Conservation (phyloP, 176 grass and related monocot genomes). For the Rhynchospora pubera region DNA sequence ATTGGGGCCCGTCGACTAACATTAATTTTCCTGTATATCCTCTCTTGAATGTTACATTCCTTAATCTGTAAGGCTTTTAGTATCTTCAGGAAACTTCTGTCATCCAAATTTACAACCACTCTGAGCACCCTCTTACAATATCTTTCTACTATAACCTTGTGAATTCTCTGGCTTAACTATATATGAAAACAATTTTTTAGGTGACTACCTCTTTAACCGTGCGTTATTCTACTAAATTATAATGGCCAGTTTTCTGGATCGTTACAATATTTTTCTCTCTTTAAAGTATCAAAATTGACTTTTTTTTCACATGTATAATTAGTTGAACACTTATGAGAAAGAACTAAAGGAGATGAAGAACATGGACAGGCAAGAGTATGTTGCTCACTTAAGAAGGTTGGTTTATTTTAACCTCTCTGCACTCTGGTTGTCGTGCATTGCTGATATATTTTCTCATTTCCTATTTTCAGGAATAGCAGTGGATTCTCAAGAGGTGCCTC, state of each 20-base stretch:
- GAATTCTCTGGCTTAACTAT: background rate
- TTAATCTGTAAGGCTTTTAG: background rate
- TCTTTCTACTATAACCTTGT: background rate
- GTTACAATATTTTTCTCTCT: background rate
- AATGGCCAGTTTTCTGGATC: background rate
- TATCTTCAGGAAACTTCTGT: background rate
- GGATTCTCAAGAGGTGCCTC: slow-evolving; percentile 97
- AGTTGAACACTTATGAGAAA: slow-evolving; percentile 66
- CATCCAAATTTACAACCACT: background rate
- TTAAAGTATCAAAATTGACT: background rate
- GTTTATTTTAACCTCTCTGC: background rate
- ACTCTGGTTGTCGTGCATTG: background rate
- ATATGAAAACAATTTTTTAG: background rate
- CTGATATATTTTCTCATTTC: background rate
- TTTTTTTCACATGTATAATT: slow-evolving; percentile 6
- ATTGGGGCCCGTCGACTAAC: slow-evolving; percentile 80
- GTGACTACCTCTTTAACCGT: background rate
- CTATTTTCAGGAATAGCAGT: slow-evolving; percentile 74
- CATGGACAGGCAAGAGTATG: slow-evolving; percentile 77
- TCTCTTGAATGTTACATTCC: background rate
- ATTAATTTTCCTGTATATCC: slow-evolving; percentile 68
- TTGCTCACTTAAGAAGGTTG: slow-evolving; percentile 81
- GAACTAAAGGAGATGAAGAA: slow-evolving; percentile 86
- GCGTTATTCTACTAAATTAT: background rate
- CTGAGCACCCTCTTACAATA: background rate